Percentiles rank a stretch among this genome's conserved stretches.
These are phyloP conservation scores for Cryoendolithus antarcticus DNA, from an alignment of 2,329 filamentous ascomycete genomes.

Conservation along the genomic window DNA sequence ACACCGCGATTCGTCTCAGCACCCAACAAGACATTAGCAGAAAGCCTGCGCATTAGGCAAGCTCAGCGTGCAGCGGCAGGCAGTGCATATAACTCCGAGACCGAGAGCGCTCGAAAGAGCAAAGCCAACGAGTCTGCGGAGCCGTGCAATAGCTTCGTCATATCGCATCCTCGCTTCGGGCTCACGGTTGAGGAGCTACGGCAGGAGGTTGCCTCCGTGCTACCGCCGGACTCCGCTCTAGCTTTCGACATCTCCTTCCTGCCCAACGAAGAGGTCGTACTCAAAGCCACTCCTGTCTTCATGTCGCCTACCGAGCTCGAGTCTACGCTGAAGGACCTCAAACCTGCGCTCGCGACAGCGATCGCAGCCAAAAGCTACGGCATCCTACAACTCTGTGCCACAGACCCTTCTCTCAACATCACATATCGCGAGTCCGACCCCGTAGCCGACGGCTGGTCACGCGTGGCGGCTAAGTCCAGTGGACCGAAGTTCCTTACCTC, in stretches of 20 bases:
- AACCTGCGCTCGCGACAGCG: slow-evolving; percentile 29
- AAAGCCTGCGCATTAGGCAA: slow-evolving; percentile 45
- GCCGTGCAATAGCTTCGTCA: slow-evolving; percentile 59
- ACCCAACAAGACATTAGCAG: slow-evolving; percentile 64
- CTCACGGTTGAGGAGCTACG: slow-evolving; percentile 65
- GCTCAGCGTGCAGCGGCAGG: slow-evolving; percentile 27
- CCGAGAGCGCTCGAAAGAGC: slow-evolving; percentile 22
- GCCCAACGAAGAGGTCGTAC: slow-evolving; percentile 55
- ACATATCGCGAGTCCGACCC: slow-evolving; percentile 35
- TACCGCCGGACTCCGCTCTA: slow-evolving; percentile 37
- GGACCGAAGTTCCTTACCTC: slow-evolving; percentile 29
- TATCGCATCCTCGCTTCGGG: slow-evolving; percentile 58
- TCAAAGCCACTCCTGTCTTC: slow-evolving; percentile 40
- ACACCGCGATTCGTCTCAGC: slow-evolving; percentile 64
- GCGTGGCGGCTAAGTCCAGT: slow-evolving; percentile 40
- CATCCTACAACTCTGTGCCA: slow-evolving; percentile 36
- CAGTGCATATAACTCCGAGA: slow-evolving; percentile 23
- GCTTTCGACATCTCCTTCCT: slow-evolving; percentile 56
- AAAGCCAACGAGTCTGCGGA: slow-evolving; percentile 33
- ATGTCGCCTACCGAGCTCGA: slow-evolving; percentile 21
- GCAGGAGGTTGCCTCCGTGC: slow-evolving; percentile 40
- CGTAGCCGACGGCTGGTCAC: slow-evolving; percentile 38
- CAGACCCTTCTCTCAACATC: slow-evolving; percentile 38
- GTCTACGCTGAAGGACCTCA: slow-evolving; percentile 31
- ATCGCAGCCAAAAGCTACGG: slow-evolving; percentile 34